These are phyloP conservation scores for Quercus lobata DNA, from an alignment of 331 rosid species.

Conservation along the genomic window DNA sequence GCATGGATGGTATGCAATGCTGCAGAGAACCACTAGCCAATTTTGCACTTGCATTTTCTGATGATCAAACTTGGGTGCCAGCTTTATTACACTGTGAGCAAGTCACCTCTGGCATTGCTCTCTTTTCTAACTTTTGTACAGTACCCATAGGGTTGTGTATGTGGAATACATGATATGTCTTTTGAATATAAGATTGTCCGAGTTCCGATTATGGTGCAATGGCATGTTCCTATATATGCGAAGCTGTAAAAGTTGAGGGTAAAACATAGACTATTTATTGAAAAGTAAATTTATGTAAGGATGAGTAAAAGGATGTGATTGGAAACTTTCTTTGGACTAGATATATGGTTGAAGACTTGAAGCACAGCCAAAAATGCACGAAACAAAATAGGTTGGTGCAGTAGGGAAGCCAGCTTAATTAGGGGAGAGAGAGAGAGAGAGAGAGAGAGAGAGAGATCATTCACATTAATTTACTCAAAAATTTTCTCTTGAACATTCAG, in stretches of 20 bases:
- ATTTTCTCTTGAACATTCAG: too few relatives aligned
- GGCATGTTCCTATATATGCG: neutral
- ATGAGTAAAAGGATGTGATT: neutral
- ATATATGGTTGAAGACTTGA: neutral
- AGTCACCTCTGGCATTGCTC: neutral
- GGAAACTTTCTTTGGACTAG: neutral
- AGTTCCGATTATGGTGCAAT: neutral
- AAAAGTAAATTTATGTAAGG: neutral
- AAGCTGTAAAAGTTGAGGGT: neutral
- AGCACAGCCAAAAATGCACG: neutral
- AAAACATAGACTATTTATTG: neutral
- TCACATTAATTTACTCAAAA: too few relatives aligned
- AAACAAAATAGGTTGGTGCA: neutral
- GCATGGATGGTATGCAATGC: neutral
- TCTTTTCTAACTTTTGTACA: neutral
- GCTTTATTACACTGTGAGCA: too few relatives aligned
- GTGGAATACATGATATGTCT: neutral
- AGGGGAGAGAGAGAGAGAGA: too few relatives aligned
- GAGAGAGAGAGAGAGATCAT: too few relatives aligned
- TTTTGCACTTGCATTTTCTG: neutral
- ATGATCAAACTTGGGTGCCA: neutral
- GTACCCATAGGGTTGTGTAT: neutral
- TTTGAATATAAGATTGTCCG: neutral
- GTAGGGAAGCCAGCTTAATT: too few relatives aligned
- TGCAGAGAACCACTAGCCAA: neutral